A percentile compares a stretch with the other conserved stretches of the same genome.
phyloP scores from a whole-genome alignment of 352 stramenopile species.

The Pythium utonaiense region DNA sequence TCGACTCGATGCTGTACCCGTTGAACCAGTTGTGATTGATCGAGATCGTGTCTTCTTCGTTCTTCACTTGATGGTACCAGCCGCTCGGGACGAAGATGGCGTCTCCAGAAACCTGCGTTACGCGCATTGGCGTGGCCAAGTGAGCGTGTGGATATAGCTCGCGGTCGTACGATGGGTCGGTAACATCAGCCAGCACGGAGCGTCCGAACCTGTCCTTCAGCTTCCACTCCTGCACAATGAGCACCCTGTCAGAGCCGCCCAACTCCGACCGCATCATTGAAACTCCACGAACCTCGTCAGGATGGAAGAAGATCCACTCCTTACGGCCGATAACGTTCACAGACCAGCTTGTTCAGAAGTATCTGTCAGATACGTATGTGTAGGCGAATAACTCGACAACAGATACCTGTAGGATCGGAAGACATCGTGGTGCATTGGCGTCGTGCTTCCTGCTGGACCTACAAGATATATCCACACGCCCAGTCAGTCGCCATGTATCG shows the following conservation, averaged over 20 bases:
- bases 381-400: no score
- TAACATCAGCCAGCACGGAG: constrained; percentile 53
- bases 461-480: neutral
- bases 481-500: neutral
- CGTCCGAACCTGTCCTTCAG: constrained; percentile 71
- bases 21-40: constrained; percentile 99
- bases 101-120: constrained; percentile 64
- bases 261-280: no score
- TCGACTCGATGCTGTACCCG: constrained; percentile 55
- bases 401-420: constrained; percentile 91
- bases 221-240: constrained; percentile 77
- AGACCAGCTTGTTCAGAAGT: constrained; percentile 83
- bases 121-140: constrained; percentile 38
- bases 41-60: constrained; percentile 91
- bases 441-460: constrained; percentile 88
- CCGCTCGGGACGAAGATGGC: constrained; percentile 96
- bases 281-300: constrained; percentile 53
- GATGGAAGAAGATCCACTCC: constrained; percentile 89
- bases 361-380: no score
- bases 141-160: constrained; percentile 54
- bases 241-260: no score
- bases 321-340: constrained; percentile 95
- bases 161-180: constrained; percentile 34
- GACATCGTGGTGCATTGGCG: constrained; percentile 95
- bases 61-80: constrained; percentile 95